phyloP scores from a whole-genome alignment of 2,329 filamentous ascomycete species.

The Aspergillus costaricaensis region DNA sequence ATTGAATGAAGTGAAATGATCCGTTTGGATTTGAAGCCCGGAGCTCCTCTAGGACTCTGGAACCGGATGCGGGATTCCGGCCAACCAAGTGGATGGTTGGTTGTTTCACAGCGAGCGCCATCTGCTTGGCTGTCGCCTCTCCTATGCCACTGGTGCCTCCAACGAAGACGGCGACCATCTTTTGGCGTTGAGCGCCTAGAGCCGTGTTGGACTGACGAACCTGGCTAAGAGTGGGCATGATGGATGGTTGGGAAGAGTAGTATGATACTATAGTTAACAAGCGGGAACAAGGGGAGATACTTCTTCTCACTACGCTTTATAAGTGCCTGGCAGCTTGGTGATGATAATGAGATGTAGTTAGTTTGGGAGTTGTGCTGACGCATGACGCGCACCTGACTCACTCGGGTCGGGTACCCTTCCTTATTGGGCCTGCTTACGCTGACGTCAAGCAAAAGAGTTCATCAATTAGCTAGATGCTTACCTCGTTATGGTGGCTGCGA shows the following conservation, averaged over 20 bases:
- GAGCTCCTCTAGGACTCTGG: conserved; percentile 47
- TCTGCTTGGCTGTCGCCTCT: conserved; percentile 49
- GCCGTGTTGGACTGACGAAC: conserved; percentile 16
- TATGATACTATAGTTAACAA: too few species aligned
- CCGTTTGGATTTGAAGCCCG: conserved; percentile 43
- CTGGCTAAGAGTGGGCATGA: conserved; percentile 15
- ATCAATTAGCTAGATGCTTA: too few species aligned
- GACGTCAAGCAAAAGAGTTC: too few species aligned
- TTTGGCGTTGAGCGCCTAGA: conserved; percentile 33
- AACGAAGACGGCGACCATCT: conserved; percentile 53
- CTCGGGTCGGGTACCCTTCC: too few species aligned
- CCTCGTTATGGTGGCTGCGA: too few species aligned
- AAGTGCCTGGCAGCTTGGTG: too few species aligned
- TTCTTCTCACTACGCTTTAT: too few species aligned
- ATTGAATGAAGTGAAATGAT: conserved; percentile 17
- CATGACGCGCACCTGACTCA: not conserved
- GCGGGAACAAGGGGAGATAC: not conserved
- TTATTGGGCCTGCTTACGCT: too few species aligned
- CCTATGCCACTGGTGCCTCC: conserved; percentile 57
- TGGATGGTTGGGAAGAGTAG: not conserved
- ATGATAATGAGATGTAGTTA: too few species aligned
- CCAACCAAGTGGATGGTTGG: conserved; percentile 54
- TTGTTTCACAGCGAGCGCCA: conserved; percentile 44
- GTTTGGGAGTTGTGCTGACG: not conserved
- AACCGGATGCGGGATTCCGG: conserved; percentile 39